Evolutionary conservation across 225 moss, liverwort and hornwort species (phyloP).

Genomic region (Antitrichia curtipendula): DNA sequence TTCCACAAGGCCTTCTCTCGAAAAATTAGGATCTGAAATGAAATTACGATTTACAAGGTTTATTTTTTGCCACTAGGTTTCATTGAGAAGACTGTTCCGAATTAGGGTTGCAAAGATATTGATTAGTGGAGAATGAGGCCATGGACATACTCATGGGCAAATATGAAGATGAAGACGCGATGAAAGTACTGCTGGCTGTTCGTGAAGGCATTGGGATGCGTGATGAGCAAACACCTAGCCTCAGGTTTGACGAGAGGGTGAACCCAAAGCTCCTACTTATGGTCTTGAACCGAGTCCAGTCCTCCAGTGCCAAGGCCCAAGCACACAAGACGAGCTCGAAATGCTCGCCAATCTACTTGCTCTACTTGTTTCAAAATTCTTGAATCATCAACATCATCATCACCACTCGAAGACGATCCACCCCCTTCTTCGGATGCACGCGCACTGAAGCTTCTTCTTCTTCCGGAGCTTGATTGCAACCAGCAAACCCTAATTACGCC

Average conservation of each 20-base stretch:
- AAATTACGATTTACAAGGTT: not conserved
- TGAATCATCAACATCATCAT: conserved; percentile 30
- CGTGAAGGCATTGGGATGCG: conserved; percentile 63
- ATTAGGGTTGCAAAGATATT: not conserved
- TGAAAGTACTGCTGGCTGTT: conserved; percentile 71
- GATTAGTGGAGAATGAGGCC: not conserved
- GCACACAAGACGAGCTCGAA: conserved; percentile 65
- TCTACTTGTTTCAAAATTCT: conserved; percentile 38
- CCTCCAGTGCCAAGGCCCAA: conserved; percentile 31
- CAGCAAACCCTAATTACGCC: too few relatives aligned
- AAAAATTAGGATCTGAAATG: too few relatives aligned
- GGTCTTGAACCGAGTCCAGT: conserved; percentile 1
- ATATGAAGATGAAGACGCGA: conserved; percentile 74
- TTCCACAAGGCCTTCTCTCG: too few relatives aligned
- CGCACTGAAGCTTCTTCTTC: not conserved
- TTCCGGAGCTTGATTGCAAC: not conserved
- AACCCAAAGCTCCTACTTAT: conserved; percentile 50
- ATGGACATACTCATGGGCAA: conserved; percentile 41
- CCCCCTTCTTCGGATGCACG: conserved; percentile 4
- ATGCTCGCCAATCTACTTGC: conserved; percentile 70
- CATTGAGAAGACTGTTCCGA: not conserved
- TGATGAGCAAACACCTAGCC: conserved; percentile 63
- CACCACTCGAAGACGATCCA: not conserved
- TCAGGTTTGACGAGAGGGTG: conserved; percentile 67
- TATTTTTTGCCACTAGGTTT: not conserved